Conservation (phyloP, 352 stramenopile genomes). For the Chrysophaeum taylorii region DNA sequence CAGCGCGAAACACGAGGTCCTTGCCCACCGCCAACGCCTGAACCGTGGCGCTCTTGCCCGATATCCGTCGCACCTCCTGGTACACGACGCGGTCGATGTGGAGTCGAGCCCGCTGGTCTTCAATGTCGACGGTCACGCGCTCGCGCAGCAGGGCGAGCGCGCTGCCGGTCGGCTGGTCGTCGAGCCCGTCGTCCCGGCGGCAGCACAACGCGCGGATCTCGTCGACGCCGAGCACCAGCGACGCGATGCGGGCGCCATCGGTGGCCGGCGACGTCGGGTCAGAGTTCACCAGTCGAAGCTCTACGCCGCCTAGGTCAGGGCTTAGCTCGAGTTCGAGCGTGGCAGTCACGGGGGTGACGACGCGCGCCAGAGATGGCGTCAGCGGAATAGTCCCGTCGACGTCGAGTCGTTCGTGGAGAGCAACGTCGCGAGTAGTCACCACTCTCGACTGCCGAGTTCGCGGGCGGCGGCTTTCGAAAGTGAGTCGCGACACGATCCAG, state of each 20-base stretch:
- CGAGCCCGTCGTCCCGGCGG: neutral
- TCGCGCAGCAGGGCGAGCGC: neutral
- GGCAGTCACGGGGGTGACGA: too few species aligned
- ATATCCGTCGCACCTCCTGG: slow-evolving; percentile 14
- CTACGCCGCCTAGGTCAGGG: too few species aligned
- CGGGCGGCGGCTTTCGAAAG: too few species aligned
- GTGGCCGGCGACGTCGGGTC: too few species aligned
- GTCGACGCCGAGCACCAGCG: neutral
- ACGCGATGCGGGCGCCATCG: too few species aligned
- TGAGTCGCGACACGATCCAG: neutral
- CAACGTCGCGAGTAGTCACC: too few species aligned
- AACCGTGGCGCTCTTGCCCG: neutral
- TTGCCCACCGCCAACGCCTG: slow-evolving; percentile 12
- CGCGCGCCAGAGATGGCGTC: too few species aligned
- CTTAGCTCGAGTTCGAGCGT: too few species aligned
- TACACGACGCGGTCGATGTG: slow-evolving; percentile 16
- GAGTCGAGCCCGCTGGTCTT: slow-evolving; percentile 14
- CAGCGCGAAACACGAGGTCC: slow-evolving; percentile 17
- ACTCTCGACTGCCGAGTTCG: too few species aligned
- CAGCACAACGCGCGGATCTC: neutral
- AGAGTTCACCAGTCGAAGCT: too few species aligned
- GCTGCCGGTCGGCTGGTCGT: neutral
- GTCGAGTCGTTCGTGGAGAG: too few species aligned
- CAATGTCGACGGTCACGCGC: neutral
- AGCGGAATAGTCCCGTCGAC: too few species aligned